These are phyloP conservation scores for Cyclaneusma minus DNA, from an alignment of 2,329 filamentous ascomycete genomes.

Conservation along the genomic window DNA sequence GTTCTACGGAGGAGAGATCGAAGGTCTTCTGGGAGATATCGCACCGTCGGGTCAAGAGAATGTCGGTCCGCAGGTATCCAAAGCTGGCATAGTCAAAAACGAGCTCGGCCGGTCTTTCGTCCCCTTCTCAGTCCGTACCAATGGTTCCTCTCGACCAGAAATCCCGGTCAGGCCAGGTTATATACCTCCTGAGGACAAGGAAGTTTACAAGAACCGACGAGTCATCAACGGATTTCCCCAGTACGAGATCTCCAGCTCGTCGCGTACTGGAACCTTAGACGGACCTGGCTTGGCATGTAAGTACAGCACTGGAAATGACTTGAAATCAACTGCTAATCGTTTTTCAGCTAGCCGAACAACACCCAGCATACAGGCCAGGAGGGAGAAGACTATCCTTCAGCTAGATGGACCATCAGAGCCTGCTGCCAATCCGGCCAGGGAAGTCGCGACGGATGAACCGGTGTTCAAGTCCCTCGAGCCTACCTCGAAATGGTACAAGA, in stretches of 20 bases:
- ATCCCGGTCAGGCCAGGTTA: slow-evolving; percentile 86
- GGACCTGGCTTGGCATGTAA: not conserved
- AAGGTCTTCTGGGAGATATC: too few species aligned
- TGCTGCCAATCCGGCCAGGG: not conserved
- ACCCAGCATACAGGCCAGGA: too few species aligned
- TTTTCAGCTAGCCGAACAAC: too few species aligned
- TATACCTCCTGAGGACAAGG: slow-evolving; percentile 79
- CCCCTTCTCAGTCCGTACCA: slow-evolving; percentile 65
- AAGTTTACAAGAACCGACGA: slow-evolving; percentile 86
- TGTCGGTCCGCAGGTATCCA: slow-evolving; percentile 29
- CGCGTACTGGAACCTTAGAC: not conserved
- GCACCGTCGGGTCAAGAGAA: too few species aligned
- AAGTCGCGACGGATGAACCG: not conserved
- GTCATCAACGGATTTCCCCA: too few species aligned
- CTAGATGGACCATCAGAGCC: not conserved
- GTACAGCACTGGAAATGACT: not conserved
- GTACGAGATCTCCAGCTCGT: too few species aligned
- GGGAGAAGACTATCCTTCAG: not conserved
- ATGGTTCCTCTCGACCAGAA: slow-evolving; percentile 74
- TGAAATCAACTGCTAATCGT: too few species aligned
- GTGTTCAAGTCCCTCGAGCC: too few species aligned
- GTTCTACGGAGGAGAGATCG: too few species aligned
- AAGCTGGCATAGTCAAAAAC: slow-evolving; percentile 57
- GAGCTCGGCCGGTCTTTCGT: slow-evolving; percentile 67
- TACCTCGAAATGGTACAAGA: slow-evolving; percentile 35